Evolutionary conservation across 495 filamentous ascomycete genomes (phyloP).

Genomic region (Aspergillus diversus): DNA sequence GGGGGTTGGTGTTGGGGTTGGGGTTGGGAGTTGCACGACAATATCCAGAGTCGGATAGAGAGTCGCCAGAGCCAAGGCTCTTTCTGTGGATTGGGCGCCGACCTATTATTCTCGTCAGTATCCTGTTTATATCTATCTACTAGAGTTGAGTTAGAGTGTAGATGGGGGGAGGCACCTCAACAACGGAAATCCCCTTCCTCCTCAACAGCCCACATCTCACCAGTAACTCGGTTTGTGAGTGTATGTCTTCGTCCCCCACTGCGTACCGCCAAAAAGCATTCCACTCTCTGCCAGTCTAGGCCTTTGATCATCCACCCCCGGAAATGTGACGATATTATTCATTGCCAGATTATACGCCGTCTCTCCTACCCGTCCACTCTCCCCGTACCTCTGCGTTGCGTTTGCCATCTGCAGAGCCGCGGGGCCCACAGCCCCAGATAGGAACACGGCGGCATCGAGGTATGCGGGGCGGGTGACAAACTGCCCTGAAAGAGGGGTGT

Average conservation of each 20-base stretch:
- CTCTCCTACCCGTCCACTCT: constrained; percentile 12
- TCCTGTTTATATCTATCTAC: neutral
- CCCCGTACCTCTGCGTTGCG: constrained; percentile 32
- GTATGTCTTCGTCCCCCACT: constrained; percentile 18
- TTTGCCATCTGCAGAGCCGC: constrained; percentile 40
- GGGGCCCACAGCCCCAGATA: constrained; percentile 35
- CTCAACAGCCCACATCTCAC: constrained; percentile 27
- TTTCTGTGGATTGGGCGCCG: constrained; percentile 25
- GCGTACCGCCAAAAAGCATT: constrained; percentile 32
- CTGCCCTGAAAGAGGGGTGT: constrained; percentile 38
- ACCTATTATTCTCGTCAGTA: constrained; percentile 19
- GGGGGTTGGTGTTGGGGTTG: constrained; percentile 1
- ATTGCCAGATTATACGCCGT: constrained; percentile 30
- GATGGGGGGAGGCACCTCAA: constrained; percentile 31
- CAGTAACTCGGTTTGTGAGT: constrained; percentile 31
- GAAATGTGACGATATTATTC: constrained; percentile 17
- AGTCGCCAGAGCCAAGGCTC: constrained; percentile 26
- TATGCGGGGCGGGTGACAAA: constrained; percentile 38
- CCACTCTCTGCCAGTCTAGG: constrained; percentile 37
- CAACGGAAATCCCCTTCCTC: constrained; percentile 26
- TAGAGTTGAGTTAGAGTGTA: neutral
- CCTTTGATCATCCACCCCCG: constrained; percentile 23
- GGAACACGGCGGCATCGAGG: constrained; percentile 44
- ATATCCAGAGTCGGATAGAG: constrained; percentile 36
- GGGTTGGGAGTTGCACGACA: constrained; percentile 33